Evolutionary conservation across 495 filamentous ascomycete genomes (phyloP), one percentile per base, ranked within the genome.

Genomic region (Pyrenopolyporus hunteri): DNA sequence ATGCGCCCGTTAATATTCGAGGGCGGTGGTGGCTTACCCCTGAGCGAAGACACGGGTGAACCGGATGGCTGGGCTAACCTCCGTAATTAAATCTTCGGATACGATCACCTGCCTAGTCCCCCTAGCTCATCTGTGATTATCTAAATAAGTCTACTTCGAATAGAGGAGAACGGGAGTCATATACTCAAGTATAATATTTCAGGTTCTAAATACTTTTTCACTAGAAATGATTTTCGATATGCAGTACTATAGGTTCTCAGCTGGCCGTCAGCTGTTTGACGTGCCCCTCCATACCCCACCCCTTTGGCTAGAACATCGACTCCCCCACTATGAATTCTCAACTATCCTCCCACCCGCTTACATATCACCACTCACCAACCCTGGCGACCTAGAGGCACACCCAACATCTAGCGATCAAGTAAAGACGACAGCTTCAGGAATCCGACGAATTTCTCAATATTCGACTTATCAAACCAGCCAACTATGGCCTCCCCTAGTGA

Each of bases 201-300:
- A n/a, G n/a, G n/a, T n/a, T n/a, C n/a, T n/a, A n/a, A n/a, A n/a
- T n/a, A n/a, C n/a, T n/a, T n/a, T n/a, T n/a, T n/a, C n/a, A n/a
- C n/a, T n/a, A n/a, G n/a, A n/a, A n/a, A n/a, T n/a, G n/a, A n/a
- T n/a, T n/a, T n/a, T n/a, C n/a, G n/a, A n/a, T n/a, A n/a, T n/a
- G n/a, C n/a, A n/a, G n/a, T n/a, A n/a, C n/a, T n/a, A n/a, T n/a
- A 49, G 29, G 9, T 2, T 52, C n/a, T 3, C 60, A 61, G 60
- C 65, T 49, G 64, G 9, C 26, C 19, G 35, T 9, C 64, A 68
- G 31, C 57, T 54, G 64, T 14, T 28, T 25, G 61, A 22, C 61
- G 23, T 68, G 57, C 67, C 67, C 67, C 67, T 61, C 67, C 40
- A 68, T 63, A 40, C 42, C 13, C 39, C 51, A 25, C 42, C 23